Base-by-base conservation (phyloP, 768 basidiomycete genomes). In the Mrakia hoshinonis region DNA sequence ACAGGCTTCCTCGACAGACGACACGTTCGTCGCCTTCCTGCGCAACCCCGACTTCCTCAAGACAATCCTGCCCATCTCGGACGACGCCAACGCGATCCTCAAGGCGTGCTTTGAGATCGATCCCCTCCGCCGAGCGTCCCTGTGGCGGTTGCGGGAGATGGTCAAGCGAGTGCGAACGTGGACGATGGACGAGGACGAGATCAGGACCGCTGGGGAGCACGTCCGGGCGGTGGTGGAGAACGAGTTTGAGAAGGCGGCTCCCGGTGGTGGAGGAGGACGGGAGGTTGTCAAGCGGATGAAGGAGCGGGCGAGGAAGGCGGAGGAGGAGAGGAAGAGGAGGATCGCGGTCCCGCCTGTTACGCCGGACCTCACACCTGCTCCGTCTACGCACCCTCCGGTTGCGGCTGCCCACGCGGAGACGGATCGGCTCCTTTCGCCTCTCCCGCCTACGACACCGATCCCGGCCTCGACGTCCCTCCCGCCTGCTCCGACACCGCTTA, bases 1-100 rank as follows among this genome's bases (percentile, higher is more conserved):
- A 66, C 83, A 85, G 75, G 89, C 90, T 4, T 85, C 78, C 7
- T 13, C 43, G 22, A 76, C 74, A 36, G 90, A 92, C 80, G 84
- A 85, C 73, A 93, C 91, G 3, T 99, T 93, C 83, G 77, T 81
- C 11, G 83, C 62, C 0, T 99, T 91, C 79, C 83, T 90, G 71
- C 80, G 83, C 73, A 82, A 91, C 76, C 82, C 81, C 55, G 80
- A 89, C 75, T 88, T 86, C 77, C 84, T 92, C 48, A 83, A 83
- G 60, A 79, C 83, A 24, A 85, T 86, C 73, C 83, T 92, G 24
- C 90, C 90, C 36, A 89, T 93, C 76, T 91, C 90, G 12, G 74
- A 80, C 51, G 84, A 83, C 15, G 84, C 85, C 75, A 87, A 89
- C 79, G 76, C 77, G 0, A 83, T 92, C 75, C 82, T 94, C 76